Conservation (phyloP, 768 basidiomycete species). For the Tephrocybe sp. region DNA sequence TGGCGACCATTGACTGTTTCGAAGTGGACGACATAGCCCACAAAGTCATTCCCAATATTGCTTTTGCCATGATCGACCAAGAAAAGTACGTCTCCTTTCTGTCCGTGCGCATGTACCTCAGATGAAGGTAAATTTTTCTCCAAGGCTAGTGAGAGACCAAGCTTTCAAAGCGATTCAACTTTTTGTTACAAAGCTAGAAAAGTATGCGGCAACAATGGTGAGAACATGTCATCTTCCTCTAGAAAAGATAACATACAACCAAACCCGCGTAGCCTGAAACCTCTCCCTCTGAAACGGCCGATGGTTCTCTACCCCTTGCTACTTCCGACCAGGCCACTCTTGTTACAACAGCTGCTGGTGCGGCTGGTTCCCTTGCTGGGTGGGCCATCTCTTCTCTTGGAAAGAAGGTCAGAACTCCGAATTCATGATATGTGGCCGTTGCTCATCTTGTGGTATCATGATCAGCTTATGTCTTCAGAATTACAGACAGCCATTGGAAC, state of each 20-base stretch:
- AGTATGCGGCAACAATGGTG: conserved; percentile 80
- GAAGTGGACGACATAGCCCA: conserved; percentile 84
- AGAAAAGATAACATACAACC: background rate
- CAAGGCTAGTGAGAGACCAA: conserved; percentile 89
- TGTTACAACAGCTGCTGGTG: conserved; percentile 85
- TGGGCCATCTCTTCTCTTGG: conserved; percentile 94
- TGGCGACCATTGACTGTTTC: conserved; percentile 90
- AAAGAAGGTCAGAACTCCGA: conserved; percentile 55
- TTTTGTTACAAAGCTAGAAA: conserved; percentile 82
- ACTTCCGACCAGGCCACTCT: conserved; percentile 46
- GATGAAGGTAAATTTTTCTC: background rate
- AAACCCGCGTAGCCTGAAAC: conserved; percentile 34
- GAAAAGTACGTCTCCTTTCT: conserved; percentile 65
- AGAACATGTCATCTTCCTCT: background rate
- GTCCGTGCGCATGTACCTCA: background rate
- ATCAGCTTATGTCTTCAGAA: conserved; percentile 68
- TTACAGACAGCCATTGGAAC: conserved; percentile 64
- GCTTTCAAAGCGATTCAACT: conserved; percentile 92
- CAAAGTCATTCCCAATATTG: conserved; percentile 86
- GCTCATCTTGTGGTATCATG: conserved; percentile 5
- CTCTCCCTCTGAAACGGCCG: conserved; percentile 25
- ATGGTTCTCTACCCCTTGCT: conserved; percentile 23
- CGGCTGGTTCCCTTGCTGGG: conserved; percentile 87
- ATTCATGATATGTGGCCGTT: background rate
- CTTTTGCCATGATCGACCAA: conserved; percentile 79